Evolutionary conservation across 169 alveolate species (phyloP), one percentile per base, ranked within the genome.

Genomic region (Cryptosporidium canis): DNA sequence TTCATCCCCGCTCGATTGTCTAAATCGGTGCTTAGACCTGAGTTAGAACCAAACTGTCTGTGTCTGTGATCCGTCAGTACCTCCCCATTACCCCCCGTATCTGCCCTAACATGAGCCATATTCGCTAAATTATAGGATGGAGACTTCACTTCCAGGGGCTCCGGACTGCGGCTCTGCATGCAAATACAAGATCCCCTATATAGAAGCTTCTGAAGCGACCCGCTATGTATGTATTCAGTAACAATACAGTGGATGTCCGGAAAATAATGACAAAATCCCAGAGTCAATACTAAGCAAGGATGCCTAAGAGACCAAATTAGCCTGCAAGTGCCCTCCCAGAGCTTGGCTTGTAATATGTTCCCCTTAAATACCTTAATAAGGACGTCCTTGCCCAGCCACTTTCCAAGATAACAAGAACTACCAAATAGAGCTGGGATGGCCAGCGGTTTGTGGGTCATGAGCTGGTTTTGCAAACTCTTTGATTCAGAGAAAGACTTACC

Each of bases 261-360:
- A 21, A 43, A 43, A 14, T 77, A 61, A 37, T 77, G 72, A 29
- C 87, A 58, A 29, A 77, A 77, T 35, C 87, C 87, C 21, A 77
- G 27, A 43, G 72, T 77, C 24, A 77, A 58, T 4, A 77, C 77
- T 41, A 77, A 77, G 31, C 71, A 41, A 27, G 87, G 87, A 63
- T 77, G 87, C 41, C 87, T 31, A n/a, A 77, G 37, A 16, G 87
- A 77, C 87, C 87, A 77, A 56, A 77, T 55, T 37, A 77, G 66
- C 43, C 45, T 55, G 72, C 87, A 77, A 8, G 87, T 77, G n/a
- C 35, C 58, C 44, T 77, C 87, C 87, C 87, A 77, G 6, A 77
- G 66, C 5, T 77, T 27, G 11, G 65, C 33, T 77, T 63, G 68
- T 9, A 24, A 24, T 39, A 77, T 58, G 33, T 43, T 77, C 21